Evolutionary conservation across 2,329 filamentous ascomycete species (phyloP).

Genomic region (Rutstroemia sydowiana): DNA sequence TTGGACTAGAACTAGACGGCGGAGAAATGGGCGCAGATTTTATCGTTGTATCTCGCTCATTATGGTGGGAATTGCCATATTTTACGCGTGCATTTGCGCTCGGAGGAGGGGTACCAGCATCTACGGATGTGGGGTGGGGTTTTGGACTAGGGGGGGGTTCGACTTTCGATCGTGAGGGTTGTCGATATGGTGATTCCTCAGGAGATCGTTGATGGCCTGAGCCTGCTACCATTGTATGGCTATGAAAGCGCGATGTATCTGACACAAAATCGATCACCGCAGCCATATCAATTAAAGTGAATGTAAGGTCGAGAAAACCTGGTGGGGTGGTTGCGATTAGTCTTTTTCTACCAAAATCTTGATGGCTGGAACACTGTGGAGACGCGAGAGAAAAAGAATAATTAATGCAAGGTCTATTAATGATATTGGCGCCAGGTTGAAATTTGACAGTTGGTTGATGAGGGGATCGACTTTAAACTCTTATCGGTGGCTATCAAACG

Average conservation of each 20-base stretch:
- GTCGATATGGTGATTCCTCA: conserved; percentile 34
- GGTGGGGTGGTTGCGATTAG: conserved; percentile 18
- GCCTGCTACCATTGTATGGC: conserved; percentile 53
- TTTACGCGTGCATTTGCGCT: conserved; percentile 16
- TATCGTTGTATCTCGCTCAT: conserved; percentile 10
- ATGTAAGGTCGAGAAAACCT: conserved; percentile 18
- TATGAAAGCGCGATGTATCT: conserved; percentile 58
- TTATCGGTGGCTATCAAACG: no score
- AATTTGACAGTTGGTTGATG: neutral
- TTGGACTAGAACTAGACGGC: conserved; percentile 25
- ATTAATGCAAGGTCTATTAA: neutral
- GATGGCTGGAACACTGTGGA: conserved; percentile 1
- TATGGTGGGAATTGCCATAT: conserved; percentile 9
- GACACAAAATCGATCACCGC: conserved; percentile 66
- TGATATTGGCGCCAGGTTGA: neutral
- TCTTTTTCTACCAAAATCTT: conserved; percentile 7
- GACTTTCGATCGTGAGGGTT: conserved; percentile 22
- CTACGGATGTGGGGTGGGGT: conserved; percentile 16
- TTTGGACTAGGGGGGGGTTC: conserved; percentile 25
- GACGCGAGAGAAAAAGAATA: conserved; percentile 1
- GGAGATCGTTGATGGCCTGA: conserved; percentile 36
- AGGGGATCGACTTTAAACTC: conserved; percentile 1
- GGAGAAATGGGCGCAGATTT: conserved; percentile 24
- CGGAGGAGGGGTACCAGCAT: conserved; percentile 20
- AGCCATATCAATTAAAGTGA: conserved; percentile 43